Conservation (phyloP, 345 rosid genomes). For the Eucalyptus urophylla region DNA sequence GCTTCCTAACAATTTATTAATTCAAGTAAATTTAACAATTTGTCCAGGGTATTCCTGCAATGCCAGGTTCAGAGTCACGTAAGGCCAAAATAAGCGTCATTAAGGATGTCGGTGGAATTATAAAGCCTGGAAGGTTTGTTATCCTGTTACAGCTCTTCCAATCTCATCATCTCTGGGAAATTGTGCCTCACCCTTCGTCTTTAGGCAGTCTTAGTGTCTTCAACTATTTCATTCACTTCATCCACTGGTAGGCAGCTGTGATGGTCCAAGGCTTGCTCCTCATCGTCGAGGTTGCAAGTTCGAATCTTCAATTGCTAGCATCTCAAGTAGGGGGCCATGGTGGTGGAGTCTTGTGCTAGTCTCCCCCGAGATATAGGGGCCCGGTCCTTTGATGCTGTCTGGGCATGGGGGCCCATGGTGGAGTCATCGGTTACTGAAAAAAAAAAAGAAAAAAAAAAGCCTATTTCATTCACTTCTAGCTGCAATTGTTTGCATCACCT, state of each 20-base stretch:
- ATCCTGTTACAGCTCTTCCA: not conserved
- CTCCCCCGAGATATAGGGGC: too few relatives aligned
- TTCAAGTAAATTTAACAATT: not conserved
- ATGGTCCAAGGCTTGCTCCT: too few relatives aligned
- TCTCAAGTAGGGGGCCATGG: too few relatives aligned
- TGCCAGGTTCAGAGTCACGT: conserved; percentile 16
- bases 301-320: too few relatives aligned
- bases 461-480: not conserved
- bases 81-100: conserved; percentile 45
- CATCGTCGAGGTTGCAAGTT: too few relatives aligned
- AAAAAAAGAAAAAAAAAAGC: too few relatives aligned
- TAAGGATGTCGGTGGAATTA: conserved; percentile 34
- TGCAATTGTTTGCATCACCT: not conserved
- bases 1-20: not conserved
- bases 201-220: not conserved
- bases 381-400: fast-evolving
- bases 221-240: not conserved
- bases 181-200: not conserved
- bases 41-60: conserved; percentile 26
- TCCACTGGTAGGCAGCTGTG: too few relatives aligned
- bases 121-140: conserved; percentile 59
- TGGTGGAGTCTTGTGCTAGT: too few relatives aligned
- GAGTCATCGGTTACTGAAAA: too few relatives aligned
- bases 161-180: not conserved
- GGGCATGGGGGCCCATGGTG: too few relatives aligned